phyloP scores from a whole-genome alignment of 345 rosid genomes.

The Psidium friedrichsthalianum region DNA sequence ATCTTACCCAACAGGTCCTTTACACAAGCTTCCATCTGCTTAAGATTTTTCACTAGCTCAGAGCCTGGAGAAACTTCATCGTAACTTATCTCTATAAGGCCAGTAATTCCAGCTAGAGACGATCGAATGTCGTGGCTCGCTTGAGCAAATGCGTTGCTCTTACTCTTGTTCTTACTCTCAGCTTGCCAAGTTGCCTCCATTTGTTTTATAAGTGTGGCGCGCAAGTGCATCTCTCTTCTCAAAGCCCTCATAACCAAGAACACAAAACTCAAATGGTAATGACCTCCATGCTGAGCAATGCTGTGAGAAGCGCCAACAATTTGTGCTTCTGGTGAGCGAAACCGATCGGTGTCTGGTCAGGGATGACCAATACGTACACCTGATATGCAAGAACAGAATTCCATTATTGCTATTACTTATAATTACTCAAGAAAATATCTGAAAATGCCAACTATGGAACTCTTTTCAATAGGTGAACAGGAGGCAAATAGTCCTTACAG shows the following conservation, averaged over 20 bases:
- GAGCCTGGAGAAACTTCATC: slow-evolving; percentile 27
- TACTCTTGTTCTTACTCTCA: slow-evolving; percentile 62
- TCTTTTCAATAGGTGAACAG: neutral
- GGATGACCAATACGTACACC: neutral
- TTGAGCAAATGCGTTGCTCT: slow-evolving; percentile 52
- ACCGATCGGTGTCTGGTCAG: neutral
- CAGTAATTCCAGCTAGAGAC: slow-evolving; percentile 47
- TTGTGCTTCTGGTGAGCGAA: neutral
- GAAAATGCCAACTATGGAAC: neutral
- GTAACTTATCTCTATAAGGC: slow-evolving; percentile 35
- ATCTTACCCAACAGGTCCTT: slow-evolving; percentile 46
- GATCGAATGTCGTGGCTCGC: slow-evolving; percentile 81
- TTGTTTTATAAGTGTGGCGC: slow-evolving; percentile 36
- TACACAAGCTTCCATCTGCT: slow-evolving; percentile 34
- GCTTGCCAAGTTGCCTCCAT: slow-evolving; percentile 78
- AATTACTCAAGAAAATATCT: neutral
- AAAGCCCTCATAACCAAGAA: neutral
- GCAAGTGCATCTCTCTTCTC: neutral
- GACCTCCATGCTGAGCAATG: neutral
- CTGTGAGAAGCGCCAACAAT: neutral
- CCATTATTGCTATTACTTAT: neutral
- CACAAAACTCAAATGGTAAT: neutral
- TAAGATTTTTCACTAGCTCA: slow-evolving; percentile 25
- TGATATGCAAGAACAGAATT: neutral
- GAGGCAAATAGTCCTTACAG: neutral